Conservation (phyloP, 306 rosid genomes). For the Malus domestica region DNA sequence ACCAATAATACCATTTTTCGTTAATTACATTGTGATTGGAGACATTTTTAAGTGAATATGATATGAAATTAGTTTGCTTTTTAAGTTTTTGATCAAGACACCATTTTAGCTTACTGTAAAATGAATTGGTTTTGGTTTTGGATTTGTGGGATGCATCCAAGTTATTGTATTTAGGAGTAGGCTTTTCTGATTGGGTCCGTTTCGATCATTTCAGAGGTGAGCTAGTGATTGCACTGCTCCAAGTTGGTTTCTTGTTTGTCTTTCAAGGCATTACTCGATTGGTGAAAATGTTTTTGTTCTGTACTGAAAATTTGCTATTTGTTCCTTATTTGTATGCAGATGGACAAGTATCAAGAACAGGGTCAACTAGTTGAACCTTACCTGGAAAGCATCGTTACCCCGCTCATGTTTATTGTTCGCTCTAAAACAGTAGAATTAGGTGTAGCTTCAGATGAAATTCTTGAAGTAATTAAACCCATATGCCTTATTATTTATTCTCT, state of each 20-base stretch:
- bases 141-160: background rate
- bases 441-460: conserved; percentile 45
- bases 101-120: background rate
- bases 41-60: background rate
- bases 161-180: background rate
- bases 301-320: background rate
- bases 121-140: background rate
- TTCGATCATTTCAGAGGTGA: background rate
- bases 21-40: background rate
- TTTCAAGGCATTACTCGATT: background rate
- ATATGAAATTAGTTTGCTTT: background rate
- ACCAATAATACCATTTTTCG: background rate
- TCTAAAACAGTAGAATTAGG: conserved; percentile 62
- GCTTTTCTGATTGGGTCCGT: background rate
- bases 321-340: conserved; percentile 33
- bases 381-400: conserved; percentile 79
- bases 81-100: background rate
- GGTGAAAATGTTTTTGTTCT: background rate
- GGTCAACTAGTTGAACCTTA: conserved; percentile 92
- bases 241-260: background rate
- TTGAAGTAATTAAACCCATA: conserved; percentile 70
- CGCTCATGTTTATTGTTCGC: conserved; percentile 68
- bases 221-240: background rate
- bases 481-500: conserved; percentile 66
- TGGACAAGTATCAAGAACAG: conserved; percentile 97